phyloP scores from a whole-genome alignment of 2,329 filamentous ascomycete genomes.

The Alternaria conjuncta region DNA sequence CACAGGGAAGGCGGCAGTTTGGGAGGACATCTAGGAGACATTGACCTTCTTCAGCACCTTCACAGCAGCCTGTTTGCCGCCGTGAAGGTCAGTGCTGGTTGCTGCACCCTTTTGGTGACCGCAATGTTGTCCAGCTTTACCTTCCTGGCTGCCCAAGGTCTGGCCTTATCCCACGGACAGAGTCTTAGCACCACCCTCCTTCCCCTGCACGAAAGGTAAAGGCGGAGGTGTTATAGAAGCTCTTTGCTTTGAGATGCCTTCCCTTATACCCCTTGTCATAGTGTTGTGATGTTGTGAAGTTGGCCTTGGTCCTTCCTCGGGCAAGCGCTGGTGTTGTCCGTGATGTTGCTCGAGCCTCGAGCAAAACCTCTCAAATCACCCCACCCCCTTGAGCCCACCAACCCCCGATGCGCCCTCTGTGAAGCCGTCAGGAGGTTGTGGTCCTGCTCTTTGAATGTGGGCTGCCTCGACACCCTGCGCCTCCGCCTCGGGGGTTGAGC shows the following conservation, averaged over 20 bases:
- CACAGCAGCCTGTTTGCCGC: slow-evolving; percentile 1
- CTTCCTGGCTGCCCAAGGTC: neutral
- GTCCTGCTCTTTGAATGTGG: neutral
- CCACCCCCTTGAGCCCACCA: neutral
- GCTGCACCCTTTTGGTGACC: neutral
- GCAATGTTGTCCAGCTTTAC: neutral
- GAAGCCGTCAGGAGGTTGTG: neutral
- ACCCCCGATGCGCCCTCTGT: neutral
- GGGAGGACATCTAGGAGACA: neutral
- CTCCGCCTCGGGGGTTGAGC: neutral
- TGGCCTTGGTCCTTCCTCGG: neutral
- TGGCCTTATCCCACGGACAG: neutral
- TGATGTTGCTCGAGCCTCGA: neutral
- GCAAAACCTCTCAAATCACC: neutral
- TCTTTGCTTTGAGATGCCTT: neutral
- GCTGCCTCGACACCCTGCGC: neutral
- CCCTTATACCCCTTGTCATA: neutral
- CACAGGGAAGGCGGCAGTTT: neutral
- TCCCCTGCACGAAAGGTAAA: slow-evolving; percentile 7
- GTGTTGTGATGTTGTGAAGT: neutral
- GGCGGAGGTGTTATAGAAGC: neutral
- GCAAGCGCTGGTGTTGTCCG: neutral
- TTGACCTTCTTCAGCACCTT: neutral
- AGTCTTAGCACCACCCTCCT: neutral
- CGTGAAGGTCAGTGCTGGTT: slow-evolving; percentile 6